phyloP scores from a whole-genome alignment of 495 filamentous ascomycete genomes.

The Trypethelium eluteriae region DNA sequence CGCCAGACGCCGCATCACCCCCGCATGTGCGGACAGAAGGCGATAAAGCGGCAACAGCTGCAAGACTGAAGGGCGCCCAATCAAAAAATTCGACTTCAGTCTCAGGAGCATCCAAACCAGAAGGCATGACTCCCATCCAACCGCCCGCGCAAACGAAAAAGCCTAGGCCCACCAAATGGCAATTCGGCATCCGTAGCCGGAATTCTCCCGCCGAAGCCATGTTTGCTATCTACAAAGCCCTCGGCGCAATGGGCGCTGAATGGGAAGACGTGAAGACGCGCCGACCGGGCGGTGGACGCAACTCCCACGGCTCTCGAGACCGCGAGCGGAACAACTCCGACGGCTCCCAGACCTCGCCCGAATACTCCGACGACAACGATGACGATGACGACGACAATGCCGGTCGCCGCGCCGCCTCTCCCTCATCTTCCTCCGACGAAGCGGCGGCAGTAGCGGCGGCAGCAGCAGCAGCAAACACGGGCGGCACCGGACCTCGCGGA shows the following conservation, averaged over 20 bases:
- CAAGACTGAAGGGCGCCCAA: constrained; percentile 63
- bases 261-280: constrained; percentile 58
- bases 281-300: constrained; percentile 22
- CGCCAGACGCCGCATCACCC: neutral
- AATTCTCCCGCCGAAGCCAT: constrained; percentile 92
- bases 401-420: constrained; percentile 17
- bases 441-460: neutral
- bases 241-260: constrained; percentile 75
- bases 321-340: constrained; percentile 15
- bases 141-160: constrained; percentile 44
- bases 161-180: constrained; percentile 72
- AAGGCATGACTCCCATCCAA: constrained; percentile 43
- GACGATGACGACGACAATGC: constrained; percentile 27
- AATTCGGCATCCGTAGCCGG: constrained; percentile 90
- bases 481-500: constrained; percentile 6
- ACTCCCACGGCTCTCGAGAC: constrained; percentile 27
- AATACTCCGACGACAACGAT: constrained; percentile 20
- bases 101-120: constrained; percentile 55
- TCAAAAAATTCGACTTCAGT: constrained; percentile 54
- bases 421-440: constrained; percentile 17
- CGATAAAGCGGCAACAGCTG: constrained; percentile 66
- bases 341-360: neutral
- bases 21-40: constrained; percentile 38
- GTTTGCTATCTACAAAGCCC: constrained; percentile 83
- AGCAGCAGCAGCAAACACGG: neutral